A percentile compares a stretch with the other conserved stretches of the same genome.
Conservation (phyloP, 257 asterid genomes). For the Nyctanthes arbortristis region DNA sequence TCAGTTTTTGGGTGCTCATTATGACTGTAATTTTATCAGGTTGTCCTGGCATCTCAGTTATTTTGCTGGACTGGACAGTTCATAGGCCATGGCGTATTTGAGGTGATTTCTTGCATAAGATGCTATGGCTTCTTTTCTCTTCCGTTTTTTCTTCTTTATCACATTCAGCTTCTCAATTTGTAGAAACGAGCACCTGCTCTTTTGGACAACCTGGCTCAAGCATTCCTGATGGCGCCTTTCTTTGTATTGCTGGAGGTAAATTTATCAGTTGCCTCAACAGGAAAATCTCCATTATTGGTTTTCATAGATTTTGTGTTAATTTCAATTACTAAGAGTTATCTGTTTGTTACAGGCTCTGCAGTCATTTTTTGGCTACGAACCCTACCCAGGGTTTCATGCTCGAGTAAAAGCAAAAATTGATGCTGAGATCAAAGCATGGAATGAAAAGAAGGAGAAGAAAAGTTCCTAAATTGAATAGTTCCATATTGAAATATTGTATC, state of each 20-base stretch:
- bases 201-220: slow-evolving; percentile 88
- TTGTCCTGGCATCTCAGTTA: slow-evolving; percentile 75
- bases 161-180: slow-evolving; percentile 14
- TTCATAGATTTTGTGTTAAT: too few species aligned
- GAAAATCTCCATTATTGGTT: slow-evolving; percentile 1
- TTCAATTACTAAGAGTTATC: too few species aligned
- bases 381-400: slow-evolving; percentile 80
- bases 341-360: slow-evolving; percentile 55
- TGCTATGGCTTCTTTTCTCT: background rate
- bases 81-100: slow-evolving; percentile 91
- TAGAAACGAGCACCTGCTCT: slow-evolving; percentile 99
- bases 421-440: slow-evolving; percentile 70
- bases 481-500: background rate
- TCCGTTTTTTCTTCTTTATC: background rate
- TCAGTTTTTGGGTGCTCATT: slow-evolving; percentile 12
- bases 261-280: background rate
- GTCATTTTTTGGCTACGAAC: slow-evolving; percentile 72
- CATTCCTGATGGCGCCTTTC: slow-evolving; percentile 94
- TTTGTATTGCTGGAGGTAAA: slow-evolving; percentile 89
- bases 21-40: slow-evolving; percentile 43
- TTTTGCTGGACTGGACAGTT: slow-evolving; percentile 96
- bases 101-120: slow-evolving; percentile 46
- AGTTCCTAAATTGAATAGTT: slow-evolving; percentile 27
- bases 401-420: slow-evolving; percentile 61
- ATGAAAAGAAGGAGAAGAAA: slow-evolving; percentile 69